phyloP scores from a whole-genome alignment of 2,329 filamentous ascomycete species.

The Myriosclerotinia duriaeana region DNA sequence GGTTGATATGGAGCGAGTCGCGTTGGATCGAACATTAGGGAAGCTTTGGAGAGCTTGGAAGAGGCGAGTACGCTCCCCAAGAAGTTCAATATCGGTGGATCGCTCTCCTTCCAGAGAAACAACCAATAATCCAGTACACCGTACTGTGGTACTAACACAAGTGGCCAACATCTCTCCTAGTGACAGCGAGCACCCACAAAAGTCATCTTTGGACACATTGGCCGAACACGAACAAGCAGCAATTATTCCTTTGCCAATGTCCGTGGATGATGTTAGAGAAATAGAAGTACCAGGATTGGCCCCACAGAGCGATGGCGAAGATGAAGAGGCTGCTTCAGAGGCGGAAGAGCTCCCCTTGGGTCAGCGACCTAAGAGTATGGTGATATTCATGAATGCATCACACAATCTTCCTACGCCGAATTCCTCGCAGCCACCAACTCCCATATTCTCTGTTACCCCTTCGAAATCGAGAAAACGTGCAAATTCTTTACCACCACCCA shows the following conservation, averaged over 20 bases:
- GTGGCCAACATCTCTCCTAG: slow-evolving; percentile 44
- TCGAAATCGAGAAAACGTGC: slow-evolving; percentile 36
- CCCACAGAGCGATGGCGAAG: slow-evolving; percentile 61
- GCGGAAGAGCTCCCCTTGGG: slow-evolving; percentile 40
- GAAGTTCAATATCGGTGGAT: slow-evolving; percentile 46
- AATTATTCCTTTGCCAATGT: slow-evolving; percentile 66
- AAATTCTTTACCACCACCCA: slow-evolving; percentile 37
- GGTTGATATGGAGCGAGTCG: slow-evolving; percentile 87
- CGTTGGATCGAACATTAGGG: slow-evolving; percentile 83
- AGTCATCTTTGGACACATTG: slow-evolving; percentile 32
- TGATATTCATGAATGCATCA: slow-evolving; percentile 42
- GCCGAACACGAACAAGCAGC: slow-evolving; percentile 46
- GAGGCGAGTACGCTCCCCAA: slow-evolving; percentile 69
- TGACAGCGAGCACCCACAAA: slow-evolving; percentile 28
- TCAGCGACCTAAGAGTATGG: slow-evolving; percentile 46
- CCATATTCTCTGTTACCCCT: slow-evolving; percentile 19
- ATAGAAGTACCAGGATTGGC: slow-evolving; percentile 76
- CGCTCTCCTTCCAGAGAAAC: slow-evolving; percentile 53
- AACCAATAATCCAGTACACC: slow-evolving; percentile 35
- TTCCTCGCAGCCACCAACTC: slow-evolving; percentile 32
- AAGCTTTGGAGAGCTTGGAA: slow-evolving; percentile 94
- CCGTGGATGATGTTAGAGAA: slow-evolving; percentile 69
- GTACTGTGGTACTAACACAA: slow-evolving; percentile 22
- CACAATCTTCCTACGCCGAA: slow-evolving; percentile 34
- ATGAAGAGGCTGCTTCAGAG: slow-evolving; percentile 46